Base-by-base conservation (phyloP, 768 basidiomycete genomes). In the Thelephora ganbajun region DNA sequence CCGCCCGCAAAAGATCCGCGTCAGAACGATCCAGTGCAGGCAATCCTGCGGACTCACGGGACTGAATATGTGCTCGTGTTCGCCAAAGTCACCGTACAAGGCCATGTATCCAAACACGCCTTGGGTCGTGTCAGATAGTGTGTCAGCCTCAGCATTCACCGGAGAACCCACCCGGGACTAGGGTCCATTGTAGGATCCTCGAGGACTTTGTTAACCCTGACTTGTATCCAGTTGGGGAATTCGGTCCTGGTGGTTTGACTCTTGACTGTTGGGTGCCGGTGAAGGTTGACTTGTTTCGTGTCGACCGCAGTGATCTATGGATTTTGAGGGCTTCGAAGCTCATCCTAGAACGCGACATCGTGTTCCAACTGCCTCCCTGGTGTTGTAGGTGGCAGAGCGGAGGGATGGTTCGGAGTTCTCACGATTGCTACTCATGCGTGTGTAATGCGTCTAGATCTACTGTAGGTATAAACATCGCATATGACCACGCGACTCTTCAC, bases 51-150 rank as follows among this genome's bases (percentile, higher is more conserved):
- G 42, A 68, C 77, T 58, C 52, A 82, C 80, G 19, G 78, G 76
- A 60, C 70, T 72, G 60, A 81, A 84, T 22, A 82, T 76, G 58
- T 84, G 80, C 19, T 84, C 81, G 43, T 68, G 65, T n/a, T 80
- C 76, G 3, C 81, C 81, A 59, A 75, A 83, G 58, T 84, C 79
- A 45, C 74, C 72, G 48, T 78, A 60, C 57, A 84, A 79, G 18
- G 79, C 64, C 2, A 70, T 70, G 51, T 83, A 84, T 3, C 76
- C 35, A 13, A 67, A 57, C n/a, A 71, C 63, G 19, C 65, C 80
- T 83, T 53, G 37, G 50, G 12, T n/a, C 22, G 35, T 36, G 30
- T 13, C 26, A 20, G 43, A 26, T 33, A 19, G 39, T 3, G 22
- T 30, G 18, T 41, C 11, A 34, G 9, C 37, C 39, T 18, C 39